Base-by-base conservation (phyloP, 2,329 filamentous ascomycete genomes). In the Curvularia spicifera region DNA sequence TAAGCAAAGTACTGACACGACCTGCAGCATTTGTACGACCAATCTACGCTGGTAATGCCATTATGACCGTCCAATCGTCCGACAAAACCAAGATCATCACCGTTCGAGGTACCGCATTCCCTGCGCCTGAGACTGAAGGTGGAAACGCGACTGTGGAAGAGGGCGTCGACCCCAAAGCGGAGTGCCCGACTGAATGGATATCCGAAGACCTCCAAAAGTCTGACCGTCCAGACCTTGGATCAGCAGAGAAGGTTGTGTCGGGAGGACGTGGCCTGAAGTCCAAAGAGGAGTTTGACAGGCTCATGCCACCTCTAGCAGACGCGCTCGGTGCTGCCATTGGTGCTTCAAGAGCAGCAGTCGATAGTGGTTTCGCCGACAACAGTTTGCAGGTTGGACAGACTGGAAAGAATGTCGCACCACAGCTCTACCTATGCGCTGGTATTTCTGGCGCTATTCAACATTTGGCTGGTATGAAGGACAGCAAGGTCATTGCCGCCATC, bases 391-490 rank as follows among this genome's bases (percentile, higher is more conserved):
- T 99, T 65, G 95, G 95, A 45, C 95, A 99, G 84, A 99, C 95
- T 13, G 95, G 95, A 72, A 99, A 99, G 86, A 96, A 98, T 62
- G 94, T 99, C 53, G 95, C 95, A 46, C 95, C 95, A 59, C 89
- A 99, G 78, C 82, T 99, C 60, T 99, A 99, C 77, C 85, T 99
- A 68, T 96, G 93, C 53, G 93, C 94, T 12, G 95, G 95, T 73
- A 98, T 99, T 70, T 97, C 92, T 8, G 95, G 95, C 53, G 95
- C 95, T 22, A 99, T 99, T 69, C 95, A 99, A 81, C 95, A 99
- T 83, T 80, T 99, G 79, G 95, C 95, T 31, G 95, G 95, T 75
- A 99, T 99, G 95, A 99, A 99, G 85, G 95, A 99, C 76, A 97
- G 93, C 83, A 99, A 99, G 83, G 95, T 99, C 58, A 99, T 99